These are phyloP conservation scores for Tarenaya hassleriana DNA, from an alignment of 345 rosid genomes.

Conservation along the genomic window DNA sequence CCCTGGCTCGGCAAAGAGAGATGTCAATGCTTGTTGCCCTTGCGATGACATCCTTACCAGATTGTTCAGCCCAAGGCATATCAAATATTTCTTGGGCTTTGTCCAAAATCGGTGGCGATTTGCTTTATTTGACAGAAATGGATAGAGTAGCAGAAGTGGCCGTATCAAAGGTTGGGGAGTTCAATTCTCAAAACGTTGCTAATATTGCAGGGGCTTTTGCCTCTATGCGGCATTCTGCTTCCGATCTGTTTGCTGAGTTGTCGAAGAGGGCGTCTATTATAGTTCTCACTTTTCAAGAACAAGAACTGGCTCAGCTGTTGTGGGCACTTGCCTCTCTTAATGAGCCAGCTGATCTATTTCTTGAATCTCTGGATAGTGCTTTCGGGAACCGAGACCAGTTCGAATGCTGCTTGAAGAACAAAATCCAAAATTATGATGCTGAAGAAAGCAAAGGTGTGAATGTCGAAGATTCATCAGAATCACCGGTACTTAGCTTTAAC, in stretches of 20 bases:
- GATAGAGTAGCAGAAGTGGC: slow-evolving; percentile 96
- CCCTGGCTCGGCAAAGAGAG: slow-evolving; percentile 77
- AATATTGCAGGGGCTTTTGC: slow-evolving; percentile 92
- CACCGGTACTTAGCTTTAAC: slow-evolving; percentile 50
- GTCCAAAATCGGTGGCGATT: slow-evolving; percentile 85
- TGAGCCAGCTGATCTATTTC: slow-evolving; percentile 62
- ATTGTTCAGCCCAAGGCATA: slow-evolving; percentile 90
- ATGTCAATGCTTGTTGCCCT: slow-evolving; percentile 89
- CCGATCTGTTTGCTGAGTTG: slow-evolving; percentile 57
- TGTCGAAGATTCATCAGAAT: slow-evolving; percentile 24
- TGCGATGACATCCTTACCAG: slow-evolving; percentile 75
- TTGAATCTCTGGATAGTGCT: slow-evolving; percentile 58
- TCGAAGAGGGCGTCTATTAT: slow-evolving; percentile 55
- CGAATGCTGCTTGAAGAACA: slow-evolving; percentile 34
- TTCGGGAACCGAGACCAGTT: slow-evolving; percentile 46
- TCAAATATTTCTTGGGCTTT: slow-evolving; percentile 91
- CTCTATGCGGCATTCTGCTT: slow-evolving; percentile 76
- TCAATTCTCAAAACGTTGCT: slow-evolving; percentile 89
- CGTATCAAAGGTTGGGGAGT: slow-evolving; percentile 51
- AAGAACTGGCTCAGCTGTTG: slow-evolving; percentile 80
- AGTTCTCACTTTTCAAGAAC: slow-evolving; percentile 51
- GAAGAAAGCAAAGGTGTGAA: slow-evolving; percentile 25
- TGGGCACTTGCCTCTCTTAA: slow-evolving; percentile 91
- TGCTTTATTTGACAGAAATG: slow-evolving; percentile 86
- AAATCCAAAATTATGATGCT: slow-evolving; percentile 14